Percentiles rank a stretch among this genome's conserved stretches.
phyloP scores from a whole-genome alignment of 257 asterid species.

The Jacaranda copaia region DNA sequence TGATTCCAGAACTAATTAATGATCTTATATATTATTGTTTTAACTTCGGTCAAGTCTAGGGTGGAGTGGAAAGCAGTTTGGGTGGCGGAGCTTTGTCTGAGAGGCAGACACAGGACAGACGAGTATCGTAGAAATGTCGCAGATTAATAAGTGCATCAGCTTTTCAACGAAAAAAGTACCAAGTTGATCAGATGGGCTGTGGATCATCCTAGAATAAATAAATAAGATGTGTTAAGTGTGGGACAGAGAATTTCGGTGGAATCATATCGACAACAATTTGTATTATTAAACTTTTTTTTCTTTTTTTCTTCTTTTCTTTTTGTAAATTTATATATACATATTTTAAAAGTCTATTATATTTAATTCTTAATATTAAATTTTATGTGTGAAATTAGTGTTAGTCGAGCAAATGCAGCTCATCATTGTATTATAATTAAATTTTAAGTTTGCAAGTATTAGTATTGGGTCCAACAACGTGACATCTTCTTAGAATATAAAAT shows the following conservation, averaged over 20 bases:
- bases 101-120: not conserved
- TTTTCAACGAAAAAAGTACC: not conserved
- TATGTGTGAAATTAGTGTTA: no score
- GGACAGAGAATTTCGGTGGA: not conserved
- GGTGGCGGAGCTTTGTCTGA: conserved; percentile 27
- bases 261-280: not conserved
- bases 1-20: conserved; percentile 6
- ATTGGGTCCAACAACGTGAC: no score
- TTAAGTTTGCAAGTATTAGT: no score
- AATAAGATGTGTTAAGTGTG: not conserved
- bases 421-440: no score
- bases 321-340: no score
- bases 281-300: not conserved
- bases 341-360: no score
- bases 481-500: no score
- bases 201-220: conserved; percentile 21
- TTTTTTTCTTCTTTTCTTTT: no score
- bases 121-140: not conserved
- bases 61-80: not conserved
- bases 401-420: no score
- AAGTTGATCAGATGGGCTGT: conserved; percentile 17
- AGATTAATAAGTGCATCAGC: conserved; percentile 7
- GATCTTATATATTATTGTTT: no score
- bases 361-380: no score
- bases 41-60: no score